phyloP scores from a whole-genome alignment of 2,329 filamentous ascomycete genomes.

The Penicillium sp. region DNA sequence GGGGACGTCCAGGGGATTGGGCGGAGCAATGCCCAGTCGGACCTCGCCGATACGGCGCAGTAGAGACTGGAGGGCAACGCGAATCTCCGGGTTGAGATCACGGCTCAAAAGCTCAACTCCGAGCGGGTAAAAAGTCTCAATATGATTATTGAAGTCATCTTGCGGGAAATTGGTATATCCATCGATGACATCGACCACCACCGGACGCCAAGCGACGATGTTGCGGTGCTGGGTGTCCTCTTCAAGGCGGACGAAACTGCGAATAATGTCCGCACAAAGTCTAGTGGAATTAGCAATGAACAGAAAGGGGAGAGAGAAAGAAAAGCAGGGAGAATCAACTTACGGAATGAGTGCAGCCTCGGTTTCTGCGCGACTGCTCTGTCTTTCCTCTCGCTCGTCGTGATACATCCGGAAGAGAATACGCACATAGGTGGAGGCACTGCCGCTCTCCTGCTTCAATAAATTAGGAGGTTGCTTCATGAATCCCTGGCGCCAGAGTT shows the following conservation, averaged over 20 bases:
- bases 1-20: constrained; percentile 22
- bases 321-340: constrained; percentile 25
- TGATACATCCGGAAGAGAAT: constrained; percentile 98
- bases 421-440: constrained; percentile 88
- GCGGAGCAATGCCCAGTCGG: constrained; percentile 47
- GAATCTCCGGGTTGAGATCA: constrained; percentile 76
- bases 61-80: constrained; percentile 72
- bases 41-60: constrained; percentile 81
- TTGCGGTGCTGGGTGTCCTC: constrained; percentile 97
- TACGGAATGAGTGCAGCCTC: constrained; percentile 85
- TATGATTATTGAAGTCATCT: constrained; percentile 74
- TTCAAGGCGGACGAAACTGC: constrained; percentile 78
- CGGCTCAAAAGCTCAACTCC: constrained; percentile 77
- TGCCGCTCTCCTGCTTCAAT: constrained; percentile 92
- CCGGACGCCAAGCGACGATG: constrained; percentile 93
- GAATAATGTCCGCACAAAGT: constrained; percentile 90
- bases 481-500: constrained; percentile 94
- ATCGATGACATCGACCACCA: constrained; percentile 94
- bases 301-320: background rate
- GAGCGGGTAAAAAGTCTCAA: constrained; percentile 81
- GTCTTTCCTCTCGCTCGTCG: constrained; percentile 78
- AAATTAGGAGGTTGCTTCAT: constrained; percentile 99
- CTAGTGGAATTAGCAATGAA: constrained; percentile 26
- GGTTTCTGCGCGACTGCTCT: constrained; percentile 74
- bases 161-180: constrained; percentile 83